Conservation (phyloP, 2,329 filamentous ascomycete genomes). For the Stenocarpella maydis region DNA sequence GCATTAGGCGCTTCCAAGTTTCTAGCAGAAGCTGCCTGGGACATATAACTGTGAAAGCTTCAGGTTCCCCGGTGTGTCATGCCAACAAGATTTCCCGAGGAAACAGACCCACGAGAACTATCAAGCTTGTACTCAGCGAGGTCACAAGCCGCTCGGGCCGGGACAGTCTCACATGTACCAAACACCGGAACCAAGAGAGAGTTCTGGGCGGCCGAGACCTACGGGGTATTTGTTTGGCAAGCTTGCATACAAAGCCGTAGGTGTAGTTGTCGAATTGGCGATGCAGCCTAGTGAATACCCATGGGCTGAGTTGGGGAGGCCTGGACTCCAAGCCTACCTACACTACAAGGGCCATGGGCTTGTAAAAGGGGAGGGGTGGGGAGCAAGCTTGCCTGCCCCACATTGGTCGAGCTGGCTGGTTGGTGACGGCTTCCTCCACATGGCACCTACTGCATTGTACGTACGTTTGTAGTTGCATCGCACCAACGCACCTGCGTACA, state of each 20-base stretch:
- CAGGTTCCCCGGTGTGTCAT: conserved; percentile 25
- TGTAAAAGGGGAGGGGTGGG: conserved; percentile 4
- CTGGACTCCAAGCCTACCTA: too few relatives aligned
- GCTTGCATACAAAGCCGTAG: neutral
- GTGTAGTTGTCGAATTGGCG: neutral
- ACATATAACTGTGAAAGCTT: conserved; percentile 7
- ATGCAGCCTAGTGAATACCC: neutral
- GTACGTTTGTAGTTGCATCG: neutral
- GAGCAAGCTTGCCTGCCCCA: neutral
- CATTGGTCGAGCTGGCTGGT: conserved; percentile 8
- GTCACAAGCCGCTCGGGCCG: conserved; percentile 5
- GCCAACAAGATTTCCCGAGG: conserved; percentile 1
- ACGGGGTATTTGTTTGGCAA: neutral
- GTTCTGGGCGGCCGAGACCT: conserved; percentile 22
- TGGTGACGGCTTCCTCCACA: conserved; percentile 25
- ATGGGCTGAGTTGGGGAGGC: neutral
- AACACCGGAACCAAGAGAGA: neutral
- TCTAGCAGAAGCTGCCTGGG: conserved; percentile 6
- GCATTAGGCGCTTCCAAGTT: conserved; percentile 11
- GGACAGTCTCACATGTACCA: conserved; percentile 7
- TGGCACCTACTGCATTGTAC: neutral
- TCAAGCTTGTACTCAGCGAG: neutral
- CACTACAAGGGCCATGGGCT: too few relatives aligned
- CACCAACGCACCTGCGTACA: neutral
- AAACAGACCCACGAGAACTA: conserved; percentile 13